phyloP scores from a whole-genome alignment of 176 grass and related monocot genomes.

The Phragmites australis region DNA sequence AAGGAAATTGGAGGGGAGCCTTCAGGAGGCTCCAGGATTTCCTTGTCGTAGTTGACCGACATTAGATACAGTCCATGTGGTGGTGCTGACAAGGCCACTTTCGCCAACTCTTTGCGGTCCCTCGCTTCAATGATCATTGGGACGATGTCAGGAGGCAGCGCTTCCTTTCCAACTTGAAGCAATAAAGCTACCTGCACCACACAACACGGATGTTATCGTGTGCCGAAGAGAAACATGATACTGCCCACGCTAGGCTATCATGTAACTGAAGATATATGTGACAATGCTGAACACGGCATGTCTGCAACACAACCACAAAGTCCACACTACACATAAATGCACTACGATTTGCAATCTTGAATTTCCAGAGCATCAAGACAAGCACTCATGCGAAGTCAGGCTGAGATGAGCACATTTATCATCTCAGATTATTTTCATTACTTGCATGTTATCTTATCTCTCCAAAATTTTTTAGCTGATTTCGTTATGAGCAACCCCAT shows the following conservation, averaged over 20 bases:
- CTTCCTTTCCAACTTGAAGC: conserved; percentile 88
- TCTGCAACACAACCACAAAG: conserved; percentile 14
- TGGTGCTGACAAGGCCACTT: conserved; percentile 71
- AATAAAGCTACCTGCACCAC: conserved; percentile 75
- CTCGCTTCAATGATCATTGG: conserved; percentile 57
- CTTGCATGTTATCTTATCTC: background rate
- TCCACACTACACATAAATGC: background rate
- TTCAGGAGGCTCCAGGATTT: conserved; percentile 67
- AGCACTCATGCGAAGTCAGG: background rate
- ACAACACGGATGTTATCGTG: conserved; percentile 2
- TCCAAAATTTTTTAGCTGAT: background rate
- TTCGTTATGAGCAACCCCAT: background rate
- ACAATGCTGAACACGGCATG: background rate
- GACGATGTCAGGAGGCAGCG: conserved; percentile 64
- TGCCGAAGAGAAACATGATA: conserved; percentile 9
- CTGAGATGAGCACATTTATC: background rate
- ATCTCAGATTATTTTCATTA: background rate
- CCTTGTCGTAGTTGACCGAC: conserved; percentile 78
- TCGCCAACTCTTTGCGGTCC: conserved; percentile 81
- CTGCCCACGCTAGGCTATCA: background rate
- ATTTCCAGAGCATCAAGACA: background rate
- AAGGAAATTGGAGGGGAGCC: conserved; percentile 69
- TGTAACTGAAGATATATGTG: conserved; percentile 17
- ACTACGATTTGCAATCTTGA: background rate
- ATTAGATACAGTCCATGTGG: conserved; percentile 85